Conservation (phyloP, 345 rosid species). For the Trapa bicornis region DNA sequence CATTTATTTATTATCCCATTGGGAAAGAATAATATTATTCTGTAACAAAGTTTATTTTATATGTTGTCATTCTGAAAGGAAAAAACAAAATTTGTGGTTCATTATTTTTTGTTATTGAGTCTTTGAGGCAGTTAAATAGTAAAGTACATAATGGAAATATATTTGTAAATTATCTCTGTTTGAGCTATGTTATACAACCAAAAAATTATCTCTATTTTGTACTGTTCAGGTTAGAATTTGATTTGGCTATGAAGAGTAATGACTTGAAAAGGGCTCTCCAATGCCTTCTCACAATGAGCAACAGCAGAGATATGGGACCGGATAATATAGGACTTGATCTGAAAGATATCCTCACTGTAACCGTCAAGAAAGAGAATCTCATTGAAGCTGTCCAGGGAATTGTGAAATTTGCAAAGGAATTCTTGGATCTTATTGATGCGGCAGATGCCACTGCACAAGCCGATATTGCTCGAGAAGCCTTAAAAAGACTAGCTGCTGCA, state of each 20-base stretch:
- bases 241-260: slow-evolving; percentile 94
- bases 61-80: too few relatives aligned
- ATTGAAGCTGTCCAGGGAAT: slow-evolving; percentile 94
- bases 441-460: slow-evolving; percentile 97
- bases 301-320: slow-evolving; percentile 86
- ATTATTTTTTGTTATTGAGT: not conserved
- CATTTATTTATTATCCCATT: not conserved
- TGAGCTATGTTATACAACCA: not conserved
- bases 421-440: slow-evolving; percentile 94
- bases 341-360: slow-evolving; percentile 72
- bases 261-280: slow-evolving; percentile 98
- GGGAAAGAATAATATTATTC: not conserved
- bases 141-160: not conserved
- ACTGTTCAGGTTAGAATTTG: slow-evolving; percentile 76
- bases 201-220: slow-evolving; percentile 3
- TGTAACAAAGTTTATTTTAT: too few relatives aligned
- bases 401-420: slow-evolving; percentile 81
- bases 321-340: slow-evolving; percentile 60
- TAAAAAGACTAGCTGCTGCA: slow-evolving; percentile 88
- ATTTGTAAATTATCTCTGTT: not conserved
- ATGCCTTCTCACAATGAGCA: slow-evolving; percentile 92
- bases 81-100: not conserved
- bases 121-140: not conserved
- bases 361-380: slow-evolving; percentile 79
- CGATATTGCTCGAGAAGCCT: slow-evolving; percentile 90